These are phyloP conservation scores for Aspergillus viridinutans DNA, from an alignment of 2,329 filamentous ascomycete species.

Conservation along the genomic window DNA sequence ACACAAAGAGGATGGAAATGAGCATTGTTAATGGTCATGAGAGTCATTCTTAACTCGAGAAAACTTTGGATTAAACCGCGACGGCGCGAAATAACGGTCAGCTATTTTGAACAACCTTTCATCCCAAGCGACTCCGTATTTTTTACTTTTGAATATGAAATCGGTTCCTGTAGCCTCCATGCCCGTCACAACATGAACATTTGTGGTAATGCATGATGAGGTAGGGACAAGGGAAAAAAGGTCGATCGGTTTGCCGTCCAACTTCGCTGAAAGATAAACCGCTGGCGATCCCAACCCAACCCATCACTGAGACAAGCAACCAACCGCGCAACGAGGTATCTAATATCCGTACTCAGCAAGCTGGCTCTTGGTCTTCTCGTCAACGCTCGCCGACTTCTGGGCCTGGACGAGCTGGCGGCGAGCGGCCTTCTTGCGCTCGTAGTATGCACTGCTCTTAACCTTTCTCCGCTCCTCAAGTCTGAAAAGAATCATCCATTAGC, in stretches of 20 bases:
- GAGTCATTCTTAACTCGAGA: conserved; percentile 34
- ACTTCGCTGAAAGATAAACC: conserved; percentile 37
- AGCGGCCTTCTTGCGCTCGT: conserved; percentile 99
- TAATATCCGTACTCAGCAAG: conserved; percentile 93
- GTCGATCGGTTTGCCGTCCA: conserved; percentile 40
- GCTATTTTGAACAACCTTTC: conserved; percentile 41
- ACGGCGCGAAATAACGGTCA: conserved; percentile 39
- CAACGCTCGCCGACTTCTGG: conserved; percentile 84
- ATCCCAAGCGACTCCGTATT: conserved; percentile 39
- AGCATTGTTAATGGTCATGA: conserved; percentile 3
- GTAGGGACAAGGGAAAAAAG: conserved; percentile 32
- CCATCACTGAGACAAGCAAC: conserved; percentile 39
- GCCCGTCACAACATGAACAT: conserved; percentile 32
- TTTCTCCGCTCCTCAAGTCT: conserved; percentile 99
- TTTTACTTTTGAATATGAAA: conserved; percentile 31
- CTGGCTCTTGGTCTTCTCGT: conserved; percentile 81
- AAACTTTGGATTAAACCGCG: conserved; percentile 42
- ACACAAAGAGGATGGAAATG: neutral
- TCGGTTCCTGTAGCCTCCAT: conserved; percentile 27
- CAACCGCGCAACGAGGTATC: conserved; percentile 38
- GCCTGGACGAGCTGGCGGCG: conserved; percentile 86
- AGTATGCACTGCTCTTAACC: conserved; percentile 98
- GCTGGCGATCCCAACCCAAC: conserved; percentile 38
- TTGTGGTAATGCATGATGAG: conserved; percentile 34
- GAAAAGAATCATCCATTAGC: conserved; percentile 21